Conservation (phyloP, 176 grass and related monocot genomes). For the Juncus effusus region DNA sequence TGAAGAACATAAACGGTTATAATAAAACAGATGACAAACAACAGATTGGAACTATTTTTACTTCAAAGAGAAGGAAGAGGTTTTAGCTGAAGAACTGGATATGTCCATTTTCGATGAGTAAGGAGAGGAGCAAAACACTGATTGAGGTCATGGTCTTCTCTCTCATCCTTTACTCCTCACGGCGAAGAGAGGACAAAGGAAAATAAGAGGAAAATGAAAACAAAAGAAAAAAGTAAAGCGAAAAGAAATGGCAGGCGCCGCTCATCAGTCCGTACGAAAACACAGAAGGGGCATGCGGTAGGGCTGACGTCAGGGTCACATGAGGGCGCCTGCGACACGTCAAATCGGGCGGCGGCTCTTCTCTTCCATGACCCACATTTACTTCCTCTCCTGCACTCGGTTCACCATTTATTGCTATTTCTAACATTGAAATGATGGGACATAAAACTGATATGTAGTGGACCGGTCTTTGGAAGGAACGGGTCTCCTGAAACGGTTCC, state of each 20-base stretch:
- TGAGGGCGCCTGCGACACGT: slow-evolving; percentile 48
- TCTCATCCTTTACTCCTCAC: slow-evolving; percentile 25
- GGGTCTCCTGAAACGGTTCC: slow-evolving; percentile 18
- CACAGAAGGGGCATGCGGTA: slow-evolving; percentile 32
- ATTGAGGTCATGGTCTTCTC: background rate
- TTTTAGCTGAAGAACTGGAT: background rate
- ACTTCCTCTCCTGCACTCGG: slow-evolving; percentile 12
- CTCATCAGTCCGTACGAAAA: slow-evolving; percentile 25
- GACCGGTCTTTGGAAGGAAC: background rate
- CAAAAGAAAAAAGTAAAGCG: too few relatives aligned
- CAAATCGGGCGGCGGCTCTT: slow-evolving; percentile 80
- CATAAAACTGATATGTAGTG: slow-evolving; percentile 30
- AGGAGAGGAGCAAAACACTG: background rate
- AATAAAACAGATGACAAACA: background rate
- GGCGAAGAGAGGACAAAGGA: slow-evolving; percentile 12
- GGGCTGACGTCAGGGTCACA: slow-evolving; percentile 73
- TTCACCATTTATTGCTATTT: background rate
- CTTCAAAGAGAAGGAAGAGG: background rate
- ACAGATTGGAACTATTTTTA: background rate
- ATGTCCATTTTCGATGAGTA: background rate
- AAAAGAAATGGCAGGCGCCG: slow-evolving; percentile 43
- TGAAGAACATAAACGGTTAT: background rate
- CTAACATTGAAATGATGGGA: background rate
- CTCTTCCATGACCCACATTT: slow-evolving; percentile 21
- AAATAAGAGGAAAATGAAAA: background rate